phyloP scores from a whole-genome alignment of 192 early-diverging fungal species.

The Backusella luteola region DNA sequence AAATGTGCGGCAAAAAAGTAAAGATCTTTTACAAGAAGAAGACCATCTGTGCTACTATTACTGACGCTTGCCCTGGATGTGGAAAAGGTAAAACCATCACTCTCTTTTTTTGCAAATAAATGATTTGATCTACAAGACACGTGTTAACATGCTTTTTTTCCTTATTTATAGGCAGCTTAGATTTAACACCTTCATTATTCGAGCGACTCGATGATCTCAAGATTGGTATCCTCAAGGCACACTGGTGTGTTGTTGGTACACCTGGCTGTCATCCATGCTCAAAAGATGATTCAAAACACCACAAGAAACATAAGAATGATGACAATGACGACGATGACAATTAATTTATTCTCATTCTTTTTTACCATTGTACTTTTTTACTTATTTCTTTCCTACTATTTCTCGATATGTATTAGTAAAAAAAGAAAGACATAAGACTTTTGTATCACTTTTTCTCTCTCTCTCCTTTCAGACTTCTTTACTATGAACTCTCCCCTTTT shows the following conservation, averaged over 20 bases:
- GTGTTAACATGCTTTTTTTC: background rate
- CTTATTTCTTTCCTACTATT: background rate
- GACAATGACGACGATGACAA: background rate
- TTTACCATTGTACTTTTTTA: background rate
- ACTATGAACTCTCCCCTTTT: background rate
- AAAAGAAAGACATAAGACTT: constrained; percentile 12
- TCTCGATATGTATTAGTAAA: background rate
- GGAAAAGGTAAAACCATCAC: constrained; percentile 2
- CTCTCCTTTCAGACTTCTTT: background rate
- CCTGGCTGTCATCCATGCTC: background rate
- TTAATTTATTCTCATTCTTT: background rate
- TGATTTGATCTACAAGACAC: background rate
- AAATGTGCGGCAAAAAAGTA: constrained; percentile 38
- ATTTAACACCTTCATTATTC: constrained; percentile 18
- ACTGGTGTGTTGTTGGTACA: constrained; percentile 19
- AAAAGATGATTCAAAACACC: background rate
- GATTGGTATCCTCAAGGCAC: constrained; percentile 1
- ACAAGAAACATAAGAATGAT: background rate
- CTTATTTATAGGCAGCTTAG: constrained; percentile 14
- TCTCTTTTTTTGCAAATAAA: background rate
- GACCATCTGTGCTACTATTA: constrained; percentile 37
- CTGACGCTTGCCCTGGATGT: constrained; percentile 50
- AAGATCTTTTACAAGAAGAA: constrained; percentile 27
- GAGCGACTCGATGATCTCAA: background rate
- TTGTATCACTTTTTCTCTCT: constrained; percentile 2